phyloP scores from a whole-genome alignment of 352 stramenopile genomes.

The Blastocystis sp. region DNA sequence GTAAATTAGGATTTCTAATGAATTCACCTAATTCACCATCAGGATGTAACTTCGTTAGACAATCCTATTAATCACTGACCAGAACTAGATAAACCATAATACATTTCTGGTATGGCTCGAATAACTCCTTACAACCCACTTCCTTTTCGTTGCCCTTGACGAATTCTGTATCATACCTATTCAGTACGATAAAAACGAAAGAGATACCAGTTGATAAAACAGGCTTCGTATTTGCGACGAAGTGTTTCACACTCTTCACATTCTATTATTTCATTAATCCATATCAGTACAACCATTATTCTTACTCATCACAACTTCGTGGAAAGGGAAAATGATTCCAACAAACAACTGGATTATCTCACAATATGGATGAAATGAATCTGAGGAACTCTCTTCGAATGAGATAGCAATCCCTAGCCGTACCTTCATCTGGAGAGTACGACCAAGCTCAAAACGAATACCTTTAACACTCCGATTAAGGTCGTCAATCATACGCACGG shows the following conservation, averaged over 20 bases:
- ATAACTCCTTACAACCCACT: constrained; percentile 38
- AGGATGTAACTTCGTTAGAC: constrained; percentile 40
- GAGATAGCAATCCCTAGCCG: neutral
- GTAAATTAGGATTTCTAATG: constrained; percentile 37
- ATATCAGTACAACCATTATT: constrained; percentile 28
- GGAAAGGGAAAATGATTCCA: neutral
- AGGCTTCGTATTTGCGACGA: constrained; percentile 60
- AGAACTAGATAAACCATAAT: neutral
- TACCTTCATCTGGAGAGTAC: constrained; percentile 37
- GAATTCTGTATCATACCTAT: constrained; percentile 55
- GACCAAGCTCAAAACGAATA: constrained; percentile 41
- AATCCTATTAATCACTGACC: neutral
- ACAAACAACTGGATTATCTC: neutral
- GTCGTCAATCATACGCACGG: constrained; percentile 17
- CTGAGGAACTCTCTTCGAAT: constrained; percentile 38
- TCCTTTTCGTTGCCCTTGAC: constrained; percentile 19
- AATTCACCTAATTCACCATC: constrained; percentile 59
- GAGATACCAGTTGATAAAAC: constrained; percentile 41
- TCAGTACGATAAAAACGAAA: neutral
- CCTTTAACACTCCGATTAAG: neutral
- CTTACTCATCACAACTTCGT: neutral
- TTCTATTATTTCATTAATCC: neutral
- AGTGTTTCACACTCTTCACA: constrained; percentile 44
- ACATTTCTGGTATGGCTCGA: constrained; percentile 36
- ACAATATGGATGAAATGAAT: constrained; percentile 51